Conservation (phyloP, 306 rosid genomes). For the Senna siamea region DNA sequence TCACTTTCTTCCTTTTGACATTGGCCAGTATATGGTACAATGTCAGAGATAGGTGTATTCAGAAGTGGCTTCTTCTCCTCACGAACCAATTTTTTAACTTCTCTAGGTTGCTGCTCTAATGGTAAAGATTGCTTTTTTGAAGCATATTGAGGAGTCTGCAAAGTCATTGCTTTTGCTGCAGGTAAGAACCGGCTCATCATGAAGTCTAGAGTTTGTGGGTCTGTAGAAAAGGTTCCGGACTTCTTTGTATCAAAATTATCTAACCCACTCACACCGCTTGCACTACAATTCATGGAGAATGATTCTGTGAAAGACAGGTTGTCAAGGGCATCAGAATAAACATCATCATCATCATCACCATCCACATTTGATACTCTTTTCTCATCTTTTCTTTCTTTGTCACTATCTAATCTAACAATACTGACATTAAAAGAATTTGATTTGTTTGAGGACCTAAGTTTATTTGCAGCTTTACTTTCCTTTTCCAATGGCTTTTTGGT, state of each 20-base stretch:
- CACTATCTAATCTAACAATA: slow-evolving; percentile 35
- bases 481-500: slow-evolving; percentile 33
- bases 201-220: slow-evolving; percentile 75
- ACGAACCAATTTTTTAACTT: slow-evolving; percentile 47
- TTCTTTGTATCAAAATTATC: slow-evolving; percentile 54
- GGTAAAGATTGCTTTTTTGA: slow-evolving; percentile 44
- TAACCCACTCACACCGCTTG: slow-evolving; percentile 63
- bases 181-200: slow-evolving; percentile 92
- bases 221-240: slow-evolving; percentile 53
- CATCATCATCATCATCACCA: slow-evolving; percentile 53
- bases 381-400: slow-evolving; percentile 40
- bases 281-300: slow-evolving; percentile 71
- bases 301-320: slow-evolving; percentile 65
- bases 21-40: slow-evolving; percentile 50
- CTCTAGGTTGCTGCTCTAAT: slow-evolving; percentile 56
- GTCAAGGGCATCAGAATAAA: slow-evolving; percentile 76
- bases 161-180: slow-evolving; percentile 91
- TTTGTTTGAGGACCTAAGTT: slow-evolving; percentile 20
- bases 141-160: slow-evolving; percentile 61
- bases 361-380: slow-evolving; percentile 42
- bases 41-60: slow-evolving; percentile 44
- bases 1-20: slow-evolving; percentile 66
- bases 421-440: slow-evolving; percentile 38
- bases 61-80: slow-evolving; percentile 50
- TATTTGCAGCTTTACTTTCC: slow-evolving; percentile 39